Base-by-base conservation (phyloP, 129 eudicot genomes). In the Chrysanthemum lavandulifolium region DNA sequence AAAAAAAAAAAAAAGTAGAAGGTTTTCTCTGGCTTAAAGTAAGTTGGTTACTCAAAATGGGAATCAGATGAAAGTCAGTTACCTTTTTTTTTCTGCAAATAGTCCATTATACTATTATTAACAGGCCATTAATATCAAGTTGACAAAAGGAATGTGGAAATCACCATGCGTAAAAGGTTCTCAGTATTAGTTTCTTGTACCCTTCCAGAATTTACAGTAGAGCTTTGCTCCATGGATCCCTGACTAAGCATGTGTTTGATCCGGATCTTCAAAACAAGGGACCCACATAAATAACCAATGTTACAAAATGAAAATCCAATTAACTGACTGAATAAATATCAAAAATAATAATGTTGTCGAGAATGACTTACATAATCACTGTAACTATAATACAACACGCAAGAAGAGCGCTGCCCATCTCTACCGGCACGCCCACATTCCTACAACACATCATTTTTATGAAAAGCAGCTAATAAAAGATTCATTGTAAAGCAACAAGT, bases 361-460 rank as follows among this genome's bases (percentile, higher is more conserved):
- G 10, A 53, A 33, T 43, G 48, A 84, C 97, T 90, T 81, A 94
- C 97, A 80, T 94, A 90, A 83, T 94, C 96, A 71, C 93, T 78
- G 69, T 94, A 94, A 74, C 79, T 90, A 79, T 94, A 94, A 79
- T 86, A 94, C 78, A 94, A 75, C 69, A 94, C 85, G 80, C 99
- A 94, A 59, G 96, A 86, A 27, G 99, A 73, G 76, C 78, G 91
- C 36, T 67, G 91, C 9, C 99, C 97, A 82, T 94, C 99, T 82
- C 97, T 88, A 79, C 99, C 99, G 52, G 99, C 97, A 79, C 99
- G 97, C 31, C 99, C 99, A 78, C 99, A 94, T 84, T 94, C 97
- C 99, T 94, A 61, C 63, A 75, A 10, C 58, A 70, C n/a, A 7
- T n/a, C 45, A 13, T 27, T 78, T 10, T 10, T 21, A 80, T 23